Conservation (phyloP, 495 filamentous ascomycete species). For the Apiosordaria backusii region DNA sequence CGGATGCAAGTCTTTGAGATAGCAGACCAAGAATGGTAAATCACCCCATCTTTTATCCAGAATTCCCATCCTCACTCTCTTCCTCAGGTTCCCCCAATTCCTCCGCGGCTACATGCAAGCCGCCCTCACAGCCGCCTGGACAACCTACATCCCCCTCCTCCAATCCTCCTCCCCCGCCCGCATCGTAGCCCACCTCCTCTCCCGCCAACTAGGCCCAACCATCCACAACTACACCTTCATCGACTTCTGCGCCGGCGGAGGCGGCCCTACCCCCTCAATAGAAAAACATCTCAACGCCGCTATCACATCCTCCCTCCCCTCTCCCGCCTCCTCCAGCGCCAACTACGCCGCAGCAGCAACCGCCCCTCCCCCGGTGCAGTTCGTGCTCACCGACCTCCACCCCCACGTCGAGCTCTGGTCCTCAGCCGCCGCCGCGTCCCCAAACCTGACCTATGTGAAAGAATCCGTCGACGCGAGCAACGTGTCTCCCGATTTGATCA, state of each 20-base stretch:
- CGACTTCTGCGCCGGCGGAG: slow-evolving; percentile 72
- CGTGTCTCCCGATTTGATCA: slow-evolving; percentile 46
- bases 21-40: slow-evolving; percentile 52
- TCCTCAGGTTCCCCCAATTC: slow-evolving; percentile 50
- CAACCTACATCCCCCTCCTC: slow-evolving; percentile 40
- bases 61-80: background rate
- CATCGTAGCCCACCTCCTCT: slow-evolving; percentile 47
- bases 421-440: slow-evolving; percentile 43
- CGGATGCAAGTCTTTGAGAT: slow-evolving; percentile 57
- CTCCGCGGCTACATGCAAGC: slow-evolving; percentile 50
- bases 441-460: slow-evolving; percentile 52
- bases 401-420: slow-evolving; percentile 63
- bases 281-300: slow-evolving; percentile 53
- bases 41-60: background rate
- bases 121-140: slow-evolving; percentile 51
- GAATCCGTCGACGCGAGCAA: slow-evolving; percentile 59
- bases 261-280: slow-evolving; percentile 63
- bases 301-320: slow-evolving; percentile 20
- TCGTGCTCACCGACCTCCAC: slow-evolving; percentile 67
- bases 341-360: slow-evolving; percentile 19
- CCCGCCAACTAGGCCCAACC: slow-evolving; percentile 35
- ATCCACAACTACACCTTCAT: slow-evolving; percentile 52
- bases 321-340: background rate
- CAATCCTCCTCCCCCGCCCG: slow-evolving; percentile 46
- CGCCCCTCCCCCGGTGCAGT: slow-evolving; percentile 43